These are phyloP conservation scores for Psophocarpus tetragonolobus DNA, from an alignment of 306 rosid genomes.

Conservation along the genomic window DNA sequence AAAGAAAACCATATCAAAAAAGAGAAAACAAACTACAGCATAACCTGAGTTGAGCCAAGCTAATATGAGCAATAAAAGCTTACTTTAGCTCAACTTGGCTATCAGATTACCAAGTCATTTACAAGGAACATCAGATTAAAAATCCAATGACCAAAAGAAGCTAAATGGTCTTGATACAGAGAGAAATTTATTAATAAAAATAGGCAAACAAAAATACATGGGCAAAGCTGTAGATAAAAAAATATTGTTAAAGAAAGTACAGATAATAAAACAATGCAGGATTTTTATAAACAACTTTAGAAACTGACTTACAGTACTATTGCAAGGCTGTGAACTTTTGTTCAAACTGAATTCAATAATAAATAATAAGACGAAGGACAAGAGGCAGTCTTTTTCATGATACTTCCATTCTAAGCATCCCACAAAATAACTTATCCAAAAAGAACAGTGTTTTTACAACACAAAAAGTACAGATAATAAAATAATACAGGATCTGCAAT, in stretches of 20 bases:
- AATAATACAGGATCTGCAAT: constrained; percentile 11
- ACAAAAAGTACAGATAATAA: too few relatives aligned
- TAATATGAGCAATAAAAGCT: constrained; percentile 14
- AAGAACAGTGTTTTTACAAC: neutral
- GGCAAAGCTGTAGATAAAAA: constrained; percentile 15
- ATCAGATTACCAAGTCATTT: constrained; percentile 12
- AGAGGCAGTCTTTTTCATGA: neutral
- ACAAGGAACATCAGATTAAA: constrained; percentile 10
- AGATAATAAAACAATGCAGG: neutral
- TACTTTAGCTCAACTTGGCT: constrained; percentile 14
- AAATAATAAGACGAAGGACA: neutral
- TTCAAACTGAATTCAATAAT: constrained; percentile 5
- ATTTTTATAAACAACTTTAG: neutral
- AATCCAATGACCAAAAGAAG: constrained; percentile 11
- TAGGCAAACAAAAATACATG: neutral
- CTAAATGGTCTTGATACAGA: neutral
- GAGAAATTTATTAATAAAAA: neutral
- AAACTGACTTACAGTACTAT: neutral
- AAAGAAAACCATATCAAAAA: constrained; percentile 39
- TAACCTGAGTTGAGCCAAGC: constrained; percentile 20
- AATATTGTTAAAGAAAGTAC: neutral
- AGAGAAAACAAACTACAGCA: neutral
- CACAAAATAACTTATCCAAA: neutral
- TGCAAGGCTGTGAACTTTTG: constrained; percentile 9
- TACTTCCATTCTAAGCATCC: constrained; percentile 11